Evolutionary conservation across 495 filamentous ascomycete species (phyloP).

Genomic region (Penicillium odoratum): DNA sequence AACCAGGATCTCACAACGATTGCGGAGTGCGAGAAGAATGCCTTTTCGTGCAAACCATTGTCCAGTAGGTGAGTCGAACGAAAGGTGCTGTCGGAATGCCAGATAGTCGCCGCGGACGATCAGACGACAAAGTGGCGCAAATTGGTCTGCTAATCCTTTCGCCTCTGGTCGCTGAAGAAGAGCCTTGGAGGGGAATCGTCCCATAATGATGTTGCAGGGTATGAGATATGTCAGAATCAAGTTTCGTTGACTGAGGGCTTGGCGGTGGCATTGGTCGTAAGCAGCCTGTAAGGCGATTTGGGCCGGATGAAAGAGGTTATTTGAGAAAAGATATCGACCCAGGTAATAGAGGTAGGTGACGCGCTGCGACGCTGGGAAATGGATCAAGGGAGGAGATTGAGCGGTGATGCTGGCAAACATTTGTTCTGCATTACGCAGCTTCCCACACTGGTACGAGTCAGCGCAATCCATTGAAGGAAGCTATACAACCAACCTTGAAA

Average conservation of each 20-base stretch:
- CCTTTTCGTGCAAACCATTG: constrained; percentile 77
- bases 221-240: constrained; percentile 84
- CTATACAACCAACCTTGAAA: constrained; percentile 62
- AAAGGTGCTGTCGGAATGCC: constrained; percentile 68
- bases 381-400: constrained; percentile 71
- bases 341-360: constrained; percentile 95
- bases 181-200: constrained; percentile 70
- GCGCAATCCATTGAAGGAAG: background rate
- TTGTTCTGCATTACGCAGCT: constrained; percentile 68
- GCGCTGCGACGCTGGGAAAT: constrained; percentile 84
- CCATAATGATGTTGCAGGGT: constrained; percentile 78
- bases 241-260: constrained; percentile 68
- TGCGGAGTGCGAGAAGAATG: constrained; percentile 68
- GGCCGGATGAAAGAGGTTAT: constrained; percentile 75
- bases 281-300: constrained; percentile 72
- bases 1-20: constrained; percentile 74
- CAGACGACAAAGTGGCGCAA: constrained; percentile 70
- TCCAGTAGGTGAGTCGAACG: constrained; percentile 46
- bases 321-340: constrained; percentile 82
- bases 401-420: constrained; percentile 88
- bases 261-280: constrained; percentile 72
- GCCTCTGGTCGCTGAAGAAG: constrained; percentile 75
- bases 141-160: constrained; percentile 64
- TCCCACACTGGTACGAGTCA: constrained; percentile 44
- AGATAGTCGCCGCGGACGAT: constrained; percentile 78